Evolutionary conservation across 768 basidiomycete species (phyloP).

Genomic region (Tephrocybe sp.): DNA sequence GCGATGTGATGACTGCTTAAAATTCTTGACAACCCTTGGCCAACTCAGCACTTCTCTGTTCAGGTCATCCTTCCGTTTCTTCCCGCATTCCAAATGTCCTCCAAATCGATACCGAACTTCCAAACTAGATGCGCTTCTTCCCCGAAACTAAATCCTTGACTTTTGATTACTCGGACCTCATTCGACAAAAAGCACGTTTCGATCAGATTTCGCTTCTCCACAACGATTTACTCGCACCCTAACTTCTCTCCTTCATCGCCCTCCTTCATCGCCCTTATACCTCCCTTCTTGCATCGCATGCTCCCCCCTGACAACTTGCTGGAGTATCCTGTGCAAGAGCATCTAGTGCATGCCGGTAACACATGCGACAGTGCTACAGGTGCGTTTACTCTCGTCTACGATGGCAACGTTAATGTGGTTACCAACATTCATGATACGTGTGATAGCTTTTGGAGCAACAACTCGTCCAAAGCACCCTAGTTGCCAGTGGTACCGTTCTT

Average conservation of each 20-base stretch:
- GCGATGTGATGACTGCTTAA: too few relatives aligned
- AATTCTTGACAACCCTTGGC: too few relatives aligned
- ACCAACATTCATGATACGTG: neutral
- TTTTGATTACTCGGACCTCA: conserved; percentile 10
- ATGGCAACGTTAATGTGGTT: neutral
- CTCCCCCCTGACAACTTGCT: neutral
- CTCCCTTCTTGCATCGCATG: neutral
- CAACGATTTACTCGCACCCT: neutral
- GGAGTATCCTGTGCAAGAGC: neutral
- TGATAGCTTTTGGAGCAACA: conserved; percentile 21
- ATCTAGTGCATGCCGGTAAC: too few relatives aligned
- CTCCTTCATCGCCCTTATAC: neutral
- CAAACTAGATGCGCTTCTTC: neutral
- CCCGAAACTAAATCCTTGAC: neutral
- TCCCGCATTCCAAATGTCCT: too few relatives aligned
- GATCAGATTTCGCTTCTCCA: conserved; percentile 6
- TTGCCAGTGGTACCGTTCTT: conserved; percentile 27
- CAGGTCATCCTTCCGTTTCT: too few relatives aligned
- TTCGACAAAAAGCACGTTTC: neutral
- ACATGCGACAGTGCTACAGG: neutral
- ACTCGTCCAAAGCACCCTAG: conserved; percentile 25
- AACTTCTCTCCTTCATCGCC: neutral
- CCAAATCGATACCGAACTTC: too few relatives aligned
- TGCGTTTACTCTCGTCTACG: too few relatives aligned
- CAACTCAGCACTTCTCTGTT: too few relatives aligned